phyloP scores from a whole-genome alignment of 2,329 filamentous ascomycete species.

The Beauveria varroae region DNA sequence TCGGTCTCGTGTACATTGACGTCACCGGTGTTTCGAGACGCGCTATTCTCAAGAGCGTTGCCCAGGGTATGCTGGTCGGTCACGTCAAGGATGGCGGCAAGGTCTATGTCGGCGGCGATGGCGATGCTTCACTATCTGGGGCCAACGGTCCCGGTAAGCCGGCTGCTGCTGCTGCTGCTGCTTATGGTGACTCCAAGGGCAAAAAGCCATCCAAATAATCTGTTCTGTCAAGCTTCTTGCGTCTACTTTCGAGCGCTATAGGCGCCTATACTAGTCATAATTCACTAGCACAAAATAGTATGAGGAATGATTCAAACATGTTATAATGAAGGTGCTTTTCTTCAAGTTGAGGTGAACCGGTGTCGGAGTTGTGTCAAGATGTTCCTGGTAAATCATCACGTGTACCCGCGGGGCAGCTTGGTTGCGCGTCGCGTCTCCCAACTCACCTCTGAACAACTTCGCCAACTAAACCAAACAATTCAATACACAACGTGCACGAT shows the following conservation, averaged over 20 bases:
- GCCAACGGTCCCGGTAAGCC: slow-evolving; percentile 9
- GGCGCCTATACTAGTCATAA: not conserved
- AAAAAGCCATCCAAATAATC: slow-evolving; percentile 3
- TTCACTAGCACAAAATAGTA: not conserved
- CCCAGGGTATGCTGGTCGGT: slow-evolving; percentile 91
- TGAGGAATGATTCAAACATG: not conserved
- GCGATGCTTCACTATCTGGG: slow-evolving; percentile 19
- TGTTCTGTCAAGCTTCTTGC: not conserved
- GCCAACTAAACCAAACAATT: not conserved
- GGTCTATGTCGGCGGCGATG: slow-evolving; percentile 64
- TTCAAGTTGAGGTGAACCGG: not conserved
- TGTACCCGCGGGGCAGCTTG: slow-evolving; percentile 3
- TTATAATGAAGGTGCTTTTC: not conserved
- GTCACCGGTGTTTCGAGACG: slow-evolving; percentile 84
- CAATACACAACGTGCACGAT: not conserved
- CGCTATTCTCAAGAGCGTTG: slow-evolving; percentile 88
- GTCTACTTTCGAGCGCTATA: not conserved
- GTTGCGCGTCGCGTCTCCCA: not conserved
- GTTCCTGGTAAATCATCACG: not conserved
- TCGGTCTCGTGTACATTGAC: slow-evolving; percentile 94
- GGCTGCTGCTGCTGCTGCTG: slow-evolving; percentile 16
- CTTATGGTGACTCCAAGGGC: slow-evolving; percentile 18
- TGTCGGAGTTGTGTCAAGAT: not conserved
- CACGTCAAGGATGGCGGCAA: slow-evolving; percentile 67
- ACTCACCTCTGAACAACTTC: not conserved